A percentile compares a stretch with the other conserved stretches of the same genome.
Conservation (phyloP, 345 rosid genomes). For the Rhizophora mangle region DNA sequence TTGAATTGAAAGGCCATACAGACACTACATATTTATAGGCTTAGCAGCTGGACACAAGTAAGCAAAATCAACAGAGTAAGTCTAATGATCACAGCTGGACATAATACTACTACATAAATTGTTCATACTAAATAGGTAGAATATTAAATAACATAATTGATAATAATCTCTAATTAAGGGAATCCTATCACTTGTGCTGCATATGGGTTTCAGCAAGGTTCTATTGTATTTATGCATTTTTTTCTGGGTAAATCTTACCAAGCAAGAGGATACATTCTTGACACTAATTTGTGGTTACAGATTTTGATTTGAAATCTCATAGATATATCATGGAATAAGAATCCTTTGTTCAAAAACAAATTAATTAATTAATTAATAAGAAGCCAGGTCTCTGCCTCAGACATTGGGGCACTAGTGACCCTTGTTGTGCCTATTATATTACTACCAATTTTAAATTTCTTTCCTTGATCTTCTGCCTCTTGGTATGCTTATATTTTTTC, state of each 20-base stretch:
- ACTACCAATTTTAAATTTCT: constrained; percentile 7
- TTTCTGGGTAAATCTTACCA: background rate
- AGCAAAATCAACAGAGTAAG: too few species aligned
- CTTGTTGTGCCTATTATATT: constrained; percentile 1
- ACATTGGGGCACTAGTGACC: background rate
- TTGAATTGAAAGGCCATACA: too few species aligned
- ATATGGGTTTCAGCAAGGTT: constrained; percentile 5
- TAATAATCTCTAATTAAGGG: too few species aligned
- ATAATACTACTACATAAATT: too few species aligned
- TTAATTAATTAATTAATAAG: background rate
- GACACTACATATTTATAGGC: too few species aligned
- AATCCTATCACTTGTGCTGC: too few species aligned
- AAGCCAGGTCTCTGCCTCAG: background rate
- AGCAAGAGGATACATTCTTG: constrained; percentile 4
- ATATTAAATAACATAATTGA: too few species aligned
- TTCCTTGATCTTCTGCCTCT: constrained; percentile 10
- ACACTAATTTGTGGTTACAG: background rate
- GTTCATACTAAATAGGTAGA: too few species aligned
- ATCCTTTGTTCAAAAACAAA: background rate
- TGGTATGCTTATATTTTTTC: constrained; percentile 15
- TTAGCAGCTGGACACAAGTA: too few species aligned
- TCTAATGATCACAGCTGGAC: too few species aligned
- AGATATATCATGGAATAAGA: background rate
- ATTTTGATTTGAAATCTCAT: constrained; percentile 5
- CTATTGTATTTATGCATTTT: background rate